Percentiles rank a stretch among this genome's conserved stretches.
phyloP scores from a whole-genome alignment of 805 yeast genomes.

The Yarrowia phangngaensis region DNA sequence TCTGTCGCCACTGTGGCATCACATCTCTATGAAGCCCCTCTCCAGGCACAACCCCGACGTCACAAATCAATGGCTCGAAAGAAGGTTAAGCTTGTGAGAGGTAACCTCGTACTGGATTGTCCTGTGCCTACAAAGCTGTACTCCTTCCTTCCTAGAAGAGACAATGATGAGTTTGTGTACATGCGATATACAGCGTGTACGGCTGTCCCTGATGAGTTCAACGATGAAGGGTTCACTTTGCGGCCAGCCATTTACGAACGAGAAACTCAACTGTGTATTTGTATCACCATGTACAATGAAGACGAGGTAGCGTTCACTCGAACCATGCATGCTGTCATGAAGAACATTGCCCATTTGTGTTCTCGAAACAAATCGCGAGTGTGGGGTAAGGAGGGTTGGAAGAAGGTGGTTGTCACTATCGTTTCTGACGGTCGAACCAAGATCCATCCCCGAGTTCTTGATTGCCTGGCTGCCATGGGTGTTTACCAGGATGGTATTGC shows the following conservation, averaged over 20 bases:
- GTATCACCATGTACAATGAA: conserved; percentile 97
- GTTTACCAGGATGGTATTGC: conserved; percentile 97
- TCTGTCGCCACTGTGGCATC: conserved; percentile 32
- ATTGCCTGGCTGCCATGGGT: conserved; percentile 89
- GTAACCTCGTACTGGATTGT: conserved; percentile 85
- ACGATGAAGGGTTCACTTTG: conserved; percentile 72
- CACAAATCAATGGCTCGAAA: conserved; percentile 67
- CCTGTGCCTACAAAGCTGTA: conserved; percentile 88
- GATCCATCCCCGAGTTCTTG: conserved; percentile 77
- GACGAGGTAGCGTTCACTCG: conserved; percentile 85
- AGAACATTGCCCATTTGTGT: conserved; percentile 82
- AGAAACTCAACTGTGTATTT: conserved; percentile 85
- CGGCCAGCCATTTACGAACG: conserved; percentile 83
- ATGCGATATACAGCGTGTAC: conserved; percentile 98
- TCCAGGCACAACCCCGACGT: conserved; percentile 50
- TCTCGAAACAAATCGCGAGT: conserved; percentile 73
- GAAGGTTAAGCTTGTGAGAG: conserved; percentile 69
- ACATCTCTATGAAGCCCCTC: conserved; percentile 33
- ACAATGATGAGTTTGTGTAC: conserved; percentile 87
- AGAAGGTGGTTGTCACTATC: conserved; percentile 86
- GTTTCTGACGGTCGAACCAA: conserved; percentile 94
- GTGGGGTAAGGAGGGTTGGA: conserved; percentile 98
- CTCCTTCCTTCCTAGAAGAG: conserved; percentile 79
- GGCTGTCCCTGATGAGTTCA: conserved; percentile 82
- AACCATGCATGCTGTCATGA: conserved; percentile 92